Base-by-base conservation (phyloP, 306 rosid species). In the Ceratonia siliqua region DNA sequence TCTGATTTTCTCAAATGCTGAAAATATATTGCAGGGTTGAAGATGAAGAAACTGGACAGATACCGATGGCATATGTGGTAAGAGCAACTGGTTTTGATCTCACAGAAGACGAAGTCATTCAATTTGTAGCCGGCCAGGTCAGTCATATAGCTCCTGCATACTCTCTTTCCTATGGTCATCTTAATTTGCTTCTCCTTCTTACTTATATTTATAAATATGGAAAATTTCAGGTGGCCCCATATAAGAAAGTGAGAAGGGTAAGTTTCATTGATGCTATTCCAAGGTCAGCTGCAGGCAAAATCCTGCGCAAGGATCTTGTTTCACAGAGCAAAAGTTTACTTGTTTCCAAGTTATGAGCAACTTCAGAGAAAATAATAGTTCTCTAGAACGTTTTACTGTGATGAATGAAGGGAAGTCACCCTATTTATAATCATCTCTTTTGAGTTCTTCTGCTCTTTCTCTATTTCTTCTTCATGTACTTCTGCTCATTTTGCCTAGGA, bases 61-160 rank as follows among this genome's bases (percentile, higher is more conserved):
- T 93, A 83, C 97, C 98, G 63, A 87, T 89, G 91, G 98, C 97
- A 2, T 89, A 85, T 80, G 93, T 89, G 72, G 98, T 89, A 53
- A 88, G 81, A 85, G 80, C 85, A 67, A 77, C 74, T 36, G 84
- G 66, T 64, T 75, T 88, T 56, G 68, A 84, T 12, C 90, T 93
- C 74, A 76, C 85, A 3, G 87, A 85, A 85, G 88, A 84, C 68
- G 89, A 89, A 78, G 85, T 93, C 79, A 89, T 93, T 76, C 87
- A 93, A 78, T 93, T 82, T 81, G 98, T 88, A 9, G 89, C 97
- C 15, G 22, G 78, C 62, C 98, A 86, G 94, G 98, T 93, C 5
- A 46, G 70, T 66, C 75, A 41, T 8, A 24, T n/a, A 52, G 39
- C 25, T 50, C 9, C 8, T 59, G 6, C 25, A n/a, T 72, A n/a